These are phyloP conservation scores for Tagetes patula DNA, from an alignment of 129 eudicot species.

Conservation along the genomic window DNA sequence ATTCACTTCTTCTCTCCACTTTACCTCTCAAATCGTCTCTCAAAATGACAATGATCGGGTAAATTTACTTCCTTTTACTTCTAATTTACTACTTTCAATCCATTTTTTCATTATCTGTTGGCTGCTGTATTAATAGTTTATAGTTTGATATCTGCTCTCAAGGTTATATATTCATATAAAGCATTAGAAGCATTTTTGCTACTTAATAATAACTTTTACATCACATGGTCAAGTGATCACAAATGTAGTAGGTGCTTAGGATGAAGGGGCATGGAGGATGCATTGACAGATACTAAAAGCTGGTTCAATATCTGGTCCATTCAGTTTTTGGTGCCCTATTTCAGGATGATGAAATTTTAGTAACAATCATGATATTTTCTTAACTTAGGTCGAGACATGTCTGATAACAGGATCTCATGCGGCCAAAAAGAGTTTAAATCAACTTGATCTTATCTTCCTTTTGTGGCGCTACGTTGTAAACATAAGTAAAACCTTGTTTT, in stretches of 20 bases:
- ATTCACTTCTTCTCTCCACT: conserved; percentile 61
- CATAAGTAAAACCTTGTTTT: background rate
- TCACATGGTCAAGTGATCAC: conserved; percentile 15
- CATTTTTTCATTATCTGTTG: background rate
- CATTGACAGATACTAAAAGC: background rate
- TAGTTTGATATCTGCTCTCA: background rate
- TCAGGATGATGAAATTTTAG: background rate
- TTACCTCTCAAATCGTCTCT: conserved; percentile 83
- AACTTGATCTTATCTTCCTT: background rate
- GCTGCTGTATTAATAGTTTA: no score
- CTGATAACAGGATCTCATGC: background rate
- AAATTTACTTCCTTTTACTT: background rate
- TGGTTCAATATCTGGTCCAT: background rate
- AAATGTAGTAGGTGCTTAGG: background rate
- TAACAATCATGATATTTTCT: background rate
- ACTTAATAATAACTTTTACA: background rate
- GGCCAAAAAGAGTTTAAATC: background rate
- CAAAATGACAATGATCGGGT: conserved; percentile 99
- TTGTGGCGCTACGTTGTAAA: background rate
- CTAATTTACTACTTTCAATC: background rate
- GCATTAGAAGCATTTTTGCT: background rate
- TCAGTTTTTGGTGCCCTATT: background rate
- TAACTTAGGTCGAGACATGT: background rate
- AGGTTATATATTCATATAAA: background rate
- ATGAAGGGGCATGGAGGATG: background rate